Evolutionary conservation across 163 green algal genomes (phyloP).

Genomic region (Smithsoniella earleae): DNA sequence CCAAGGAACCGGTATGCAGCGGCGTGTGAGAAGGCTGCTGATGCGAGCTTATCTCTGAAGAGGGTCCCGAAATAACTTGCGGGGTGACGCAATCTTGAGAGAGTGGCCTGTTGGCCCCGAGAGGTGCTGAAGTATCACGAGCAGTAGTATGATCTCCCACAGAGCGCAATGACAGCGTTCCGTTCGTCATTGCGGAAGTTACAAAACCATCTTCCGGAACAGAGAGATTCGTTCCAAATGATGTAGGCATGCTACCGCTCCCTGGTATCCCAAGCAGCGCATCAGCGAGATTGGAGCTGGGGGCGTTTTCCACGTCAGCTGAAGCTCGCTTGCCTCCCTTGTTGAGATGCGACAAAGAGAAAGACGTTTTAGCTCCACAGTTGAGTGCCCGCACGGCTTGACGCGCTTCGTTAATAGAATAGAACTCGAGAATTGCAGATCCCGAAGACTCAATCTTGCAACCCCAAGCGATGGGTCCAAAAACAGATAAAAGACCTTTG

Average conservation of each 20-base stretch:
- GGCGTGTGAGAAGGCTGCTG: background rate
- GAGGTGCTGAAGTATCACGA: background rate
- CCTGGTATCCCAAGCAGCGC: too few species aligned
- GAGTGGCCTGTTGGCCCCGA: background rate
- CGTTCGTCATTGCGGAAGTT: too few species aligned
- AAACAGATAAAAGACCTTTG: background rate
- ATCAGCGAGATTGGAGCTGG: background rate
- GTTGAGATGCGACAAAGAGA: constrained; percentile 6
- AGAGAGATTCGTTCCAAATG: background rate
- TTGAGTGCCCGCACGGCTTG: background rate
- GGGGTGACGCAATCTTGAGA: background rate
- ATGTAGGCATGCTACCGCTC: background rate
- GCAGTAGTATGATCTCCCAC: background rate
- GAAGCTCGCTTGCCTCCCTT: background rate
- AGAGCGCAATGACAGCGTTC: too few species aligned
- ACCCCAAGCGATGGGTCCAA: background rate
- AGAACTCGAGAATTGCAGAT: background rate
- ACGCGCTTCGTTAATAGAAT: background rate
- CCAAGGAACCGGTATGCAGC: background rate
- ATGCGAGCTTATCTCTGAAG: too few species aligned
- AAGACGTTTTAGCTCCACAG: background rate
- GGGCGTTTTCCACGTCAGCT: background rate
- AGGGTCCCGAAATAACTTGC: too few species aligned
- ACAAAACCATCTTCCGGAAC: too few species aligned
- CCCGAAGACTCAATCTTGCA: background rate